Evolutionary conservation across 345 rosid species (phyloP).

Genomic region (Euphorbia lathyris): DNA sequence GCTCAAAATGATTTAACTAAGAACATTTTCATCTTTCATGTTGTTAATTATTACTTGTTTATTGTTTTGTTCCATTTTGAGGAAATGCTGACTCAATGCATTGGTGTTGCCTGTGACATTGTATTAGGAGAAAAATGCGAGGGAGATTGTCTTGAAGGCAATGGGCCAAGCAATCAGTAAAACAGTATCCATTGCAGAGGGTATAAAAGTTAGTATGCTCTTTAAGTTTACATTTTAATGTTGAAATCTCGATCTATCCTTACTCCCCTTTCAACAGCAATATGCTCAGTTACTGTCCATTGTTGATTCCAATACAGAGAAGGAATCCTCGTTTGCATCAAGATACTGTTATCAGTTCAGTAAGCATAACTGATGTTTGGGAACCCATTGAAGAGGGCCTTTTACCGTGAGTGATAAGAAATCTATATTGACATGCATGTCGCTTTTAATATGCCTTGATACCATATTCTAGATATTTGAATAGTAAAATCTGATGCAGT

Average conservation of each 20-base stretch:
- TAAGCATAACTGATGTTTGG: slow-evolving; percentile 90
- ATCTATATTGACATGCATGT: not conserved
- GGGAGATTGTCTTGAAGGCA: slow-evolving; percentile 80
- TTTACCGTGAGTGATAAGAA: slow-evolving; percentile 53
- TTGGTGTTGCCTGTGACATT: not conserved
- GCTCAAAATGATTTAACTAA: not conserved
- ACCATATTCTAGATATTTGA: not conserved
- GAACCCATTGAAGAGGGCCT: slow-evolving; percentile 98
- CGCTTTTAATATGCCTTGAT: not conserved
- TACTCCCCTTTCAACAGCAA: not conserved
- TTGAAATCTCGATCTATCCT: not conserved
- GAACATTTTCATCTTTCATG: not conserved
- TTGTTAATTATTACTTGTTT: not conserved
- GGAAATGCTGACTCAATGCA: not conserved
- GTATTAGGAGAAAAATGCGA: slow-evolving; percentile 57
- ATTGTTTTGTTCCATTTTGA: not conserved
- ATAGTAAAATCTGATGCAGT: slow-evolving; percentile 47
- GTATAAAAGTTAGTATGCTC: slow-evolving; percentile 52
- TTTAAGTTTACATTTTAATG: not conserved
- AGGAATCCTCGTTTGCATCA: slow-evolving; percentile 77
- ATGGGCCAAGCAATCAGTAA: slow-evolving; percentile 97
- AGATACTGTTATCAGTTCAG: slow-evolving; percentile 80
- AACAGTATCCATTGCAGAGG: slow-evolving; percentile 79
- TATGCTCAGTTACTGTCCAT: not conserved
- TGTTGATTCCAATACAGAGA: slow-evolving; percentile 44